Percentiles rank a stretch among this genome's conserved stretches.
Evolutionary conservation across 1,284 basidiomycete species (phyloP).

Genomic region (Agaricales sp.): DNA sequence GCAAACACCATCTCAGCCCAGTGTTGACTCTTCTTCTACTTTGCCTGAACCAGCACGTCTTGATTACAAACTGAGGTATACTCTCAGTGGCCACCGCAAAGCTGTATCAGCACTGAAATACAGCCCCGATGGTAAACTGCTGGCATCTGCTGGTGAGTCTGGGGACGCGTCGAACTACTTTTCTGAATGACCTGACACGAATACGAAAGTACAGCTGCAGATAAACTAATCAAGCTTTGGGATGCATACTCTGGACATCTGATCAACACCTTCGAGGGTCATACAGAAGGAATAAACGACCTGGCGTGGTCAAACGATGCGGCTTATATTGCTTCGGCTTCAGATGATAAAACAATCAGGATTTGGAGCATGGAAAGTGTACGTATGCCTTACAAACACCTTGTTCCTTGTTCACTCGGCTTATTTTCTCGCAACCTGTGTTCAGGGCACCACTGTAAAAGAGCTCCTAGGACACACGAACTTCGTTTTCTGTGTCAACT

Average conservation of each 20-base stretch:
- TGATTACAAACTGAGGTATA: conserved; percentile 21
- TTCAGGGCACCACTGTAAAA: conserved; percentile 48
- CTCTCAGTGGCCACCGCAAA: conserved; percentile 63
- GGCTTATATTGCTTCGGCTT: conserved; percentile 78
- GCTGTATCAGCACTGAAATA: conserved; percentile 73
- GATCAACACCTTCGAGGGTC: conserved; percentile 58
- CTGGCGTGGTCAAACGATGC: conserved; percentile 80
- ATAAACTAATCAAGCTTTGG: conserved; percentile 76
- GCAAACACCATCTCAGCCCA: not conserved
- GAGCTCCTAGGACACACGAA: conserved; percentile 81
- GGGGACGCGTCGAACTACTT: conserved; percentile 10
- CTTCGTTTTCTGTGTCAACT: conserved; percentile 89
- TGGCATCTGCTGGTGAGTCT: conserved; percentile 66
- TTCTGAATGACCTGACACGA: not conserved
- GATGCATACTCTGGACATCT: conserved; percentile 61
- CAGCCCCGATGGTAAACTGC: conserved; percentile 61
- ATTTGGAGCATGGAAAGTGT: conserved; percentile 73
- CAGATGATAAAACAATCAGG: conserved; percentile 80
- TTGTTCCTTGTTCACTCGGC: conserved; percentile 2
- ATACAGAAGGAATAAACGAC: conserved; percentile 80
- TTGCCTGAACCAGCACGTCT: conserved; percentile 4
- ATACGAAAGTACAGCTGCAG: conserved; percentile 51
- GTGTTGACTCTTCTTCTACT: not conserved
- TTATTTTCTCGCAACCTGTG: conserved; percentile 3
- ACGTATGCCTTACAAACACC: conserved; percentile 15